Conservation (phyloP, 2,329 filamentous ascomycete genomes). For the Claviceps africana region DNA sequence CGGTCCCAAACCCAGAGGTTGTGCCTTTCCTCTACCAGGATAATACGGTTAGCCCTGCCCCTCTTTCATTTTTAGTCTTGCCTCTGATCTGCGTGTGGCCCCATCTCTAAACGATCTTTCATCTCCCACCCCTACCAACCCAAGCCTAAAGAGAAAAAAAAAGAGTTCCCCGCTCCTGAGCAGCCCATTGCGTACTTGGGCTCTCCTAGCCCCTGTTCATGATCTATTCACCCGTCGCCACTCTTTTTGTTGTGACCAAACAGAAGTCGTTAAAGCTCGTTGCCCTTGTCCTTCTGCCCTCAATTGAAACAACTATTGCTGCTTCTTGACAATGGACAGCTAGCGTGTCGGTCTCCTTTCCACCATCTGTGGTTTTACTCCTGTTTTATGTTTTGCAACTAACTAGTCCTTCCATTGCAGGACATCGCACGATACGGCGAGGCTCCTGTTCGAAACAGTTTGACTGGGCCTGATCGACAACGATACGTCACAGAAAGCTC, state of each 20-base stretch:
- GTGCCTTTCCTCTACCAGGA: conserved; percentile 97
- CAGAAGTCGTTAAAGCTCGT: background rate
- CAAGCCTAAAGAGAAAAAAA: background rate
- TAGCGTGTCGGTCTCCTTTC: background rate
- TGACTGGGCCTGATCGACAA: conserved; percentile 55
- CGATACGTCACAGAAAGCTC: conserved; percentile 42
- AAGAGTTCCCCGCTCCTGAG: background rate
- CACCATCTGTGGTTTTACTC: background rate
- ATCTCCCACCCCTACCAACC: background rate
- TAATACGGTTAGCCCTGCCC: conserved; percentile 39
- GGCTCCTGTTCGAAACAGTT: conserved; percentile 57
- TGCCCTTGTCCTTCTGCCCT: background rate
- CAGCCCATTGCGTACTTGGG: background rate
- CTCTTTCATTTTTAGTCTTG: conserved; percentile 3
- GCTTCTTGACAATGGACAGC: background rate
- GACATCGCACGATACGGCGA: conserved; percentile 67
- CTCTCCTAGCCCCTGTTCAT: background rate
- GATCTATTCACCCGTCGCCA: conserved; percentile 1
- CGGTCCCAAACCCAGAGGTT: conserved; percentile 78
- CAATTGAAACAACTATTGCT: background rate
- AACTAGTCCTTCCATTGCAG: conserved; percentile 21
- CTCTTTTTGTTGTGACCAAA: conserved; percentile 1
- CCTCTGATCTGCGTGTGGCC: background rate
- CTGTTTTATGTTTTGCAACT: background rate
- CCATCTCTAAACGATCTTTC: conserved; percentile 1